Evolutionary conservation across 163 green algal genomes (phyloP).

Genomic region (Smithsoniella earleae): DNA sequence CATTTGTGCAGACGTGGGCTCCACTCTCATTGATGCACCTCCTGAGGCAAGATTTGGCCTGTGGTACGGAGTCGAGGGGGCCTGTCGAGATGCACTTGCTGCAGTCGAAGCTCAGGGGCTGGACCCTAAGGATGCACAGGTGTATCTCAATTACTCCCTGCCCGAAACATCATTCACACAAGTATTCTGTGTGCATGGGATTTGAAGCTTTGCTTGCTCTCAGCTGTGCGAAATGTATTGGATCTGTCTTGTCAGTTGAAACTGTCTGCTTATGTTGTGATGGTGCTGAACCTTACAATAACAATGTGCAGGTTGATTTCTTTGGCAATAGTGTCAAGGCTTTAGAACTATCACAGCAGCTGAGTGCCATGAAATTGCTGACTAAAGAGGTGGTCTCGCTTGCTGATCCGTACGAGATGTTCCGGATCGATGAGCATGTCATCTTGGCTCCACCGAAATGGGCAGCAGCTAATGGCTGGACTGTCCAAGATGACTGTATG

Average conservation of each 20-base stretch:
- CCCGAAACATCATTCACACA: no score
- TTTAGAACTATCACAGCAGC: conserved; percentile 51
- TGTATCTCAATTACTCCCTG: neutral
- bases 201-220: no score
- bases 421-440: conserved; percentile 45
- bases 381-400: conserved; percentile 39
- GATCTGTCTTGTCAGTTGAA: no score
- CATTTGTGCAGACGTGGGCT: conserved; percentile 17
- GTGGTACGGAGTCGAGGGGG: conserved; percentile 23
- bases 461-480: conserved; percentile 62
- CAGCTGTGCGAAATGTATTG: no score
- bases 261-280: no score
- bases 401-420: conserved; percentile 36
- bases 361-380: conserved; percentile 53
- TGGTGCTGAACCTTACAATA: no score
- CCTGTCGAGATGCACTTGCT: conserved; percentile 25
- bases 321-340: conserved; percentile 67
- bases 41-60: neutral
- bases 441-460: conserved; percentile 59
- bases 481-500: conserved; percentile 59
- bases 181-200: no score
- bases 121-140: conserved; percentile 27
- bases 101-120: conserved; percentile 20
- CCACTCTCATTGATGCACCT: neutral
- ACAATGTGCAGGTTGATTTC: conserved; percentile 54